A percentile compares a stretch with the other conserved stretches of the same genome.
Evolutionary conservation across 2,329 filamentous ascomycete species (phyloP).

Genomic region (Ustulina deusta): DNA sequence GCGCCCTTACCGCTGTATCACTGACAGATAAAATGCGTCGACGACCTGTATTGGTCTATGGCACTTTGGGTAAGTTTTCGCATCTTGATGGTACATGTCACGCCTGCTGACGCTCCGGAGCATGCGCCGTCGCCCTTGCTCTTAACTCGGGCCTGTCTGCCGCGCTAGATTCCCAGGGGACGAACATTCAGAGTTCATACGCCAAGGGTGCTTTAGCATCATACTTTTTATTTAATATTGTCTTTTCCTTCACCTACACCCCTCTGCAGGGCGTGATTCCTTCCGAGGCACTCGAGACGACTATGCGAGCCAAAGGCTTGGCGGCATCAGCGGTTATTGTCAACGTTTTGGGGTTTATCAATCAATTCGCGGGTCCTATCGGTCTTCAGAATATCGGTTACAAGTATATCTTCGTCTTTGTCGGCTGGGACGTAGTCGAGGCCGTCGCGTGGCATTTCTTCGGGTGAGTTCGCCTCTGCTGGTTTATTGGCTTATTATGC

Average conservation of each 20-base stretch:
- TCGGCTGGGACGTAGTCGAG: slow-evolving; percentile 61
- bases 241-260: slow-evolving; percentile 64
- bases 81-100: slow-evolving; percentile 7
- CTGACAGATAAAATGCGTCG: slow-evolving; percentile 61
- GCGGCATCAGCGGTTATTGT: slow-evolving; percentile 60
- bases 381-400: slow-evolving; percentile 58
- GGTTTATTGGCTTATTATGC: not conserved
- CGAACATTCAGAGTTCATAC: slow-evolving; percentile 52
- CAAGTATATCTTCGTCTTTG: slow-evolving; percentile 61
- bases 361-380: slow-evolving; percentile 61
- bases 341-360: slow-evolving; percentile 61
- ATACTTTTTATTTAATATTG: slow-evolving; percentile 63
- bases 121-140: slow-evolving; percentile 57
- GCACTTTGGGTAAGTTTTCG: slow-evolving; percentile 54
- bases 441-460: slow-evolving; percentile 58
- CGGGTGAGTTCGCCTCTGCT: slow-evolving; percentile 51
- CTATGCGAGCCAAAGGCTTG: slow-evolving; percentile 61
- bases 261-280: slow-evolving; percentile 62
- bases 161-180: slow-evolving; percentile 50
- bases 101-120: slow-evolving; percentile 39
- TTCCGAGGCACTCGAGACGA: slow-evolving; percentile 61
- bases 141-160: slow-evolving; percentile 60
- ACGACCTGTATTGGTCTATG: slow-evolving; percentile 59
- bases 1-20: slow-evolving; percentile 58
- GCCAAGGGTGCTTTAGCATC: slow-evolving; percentile 59